Conservation (phyloP, 164 flowering plant species). For the Macadamia tetraphylla region DNA sequence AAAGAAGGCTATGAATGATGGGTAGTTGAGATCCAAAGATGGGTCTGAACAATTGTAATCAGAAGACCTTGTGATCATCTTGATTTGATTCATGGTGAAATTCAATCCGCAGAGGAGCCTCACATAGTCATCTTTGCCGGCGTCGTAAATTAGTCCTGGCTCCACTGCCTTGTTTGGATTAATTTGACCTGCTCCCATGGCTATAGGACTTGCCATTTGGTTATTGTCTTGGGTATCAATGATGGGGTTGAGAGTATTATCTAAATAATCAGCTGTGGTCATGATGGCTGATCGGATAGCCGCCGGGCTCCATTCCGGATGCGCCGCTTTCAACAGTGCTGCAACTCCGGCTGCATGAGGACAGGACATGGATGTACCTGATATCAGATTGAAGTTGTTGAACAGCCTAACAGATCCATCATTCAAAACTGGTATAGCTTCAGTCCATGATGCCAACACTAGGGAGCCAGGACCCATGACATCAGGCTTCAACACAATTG, state of each 20-base stretch:
- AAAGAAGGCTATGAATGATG: slow-evolving; percentile 55
- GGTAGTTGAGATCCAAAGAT: slow-evolving; percentile 61
- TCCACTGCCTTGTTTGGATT: slow-evolving; percentile 62
- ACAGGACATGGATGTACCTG: slow-evolving; percentile 76
- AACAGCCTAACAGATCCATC: slow-evolving; percentile 11
- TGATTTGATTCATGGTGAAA: slow-evolving; percentile 39
- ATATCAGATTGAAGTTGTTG: slow-evolving; percentile 39
- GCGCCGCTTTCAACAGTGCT: slow-evolving; percentile 47
- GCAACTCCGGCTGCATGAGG: slow-evolving; percentile 67
- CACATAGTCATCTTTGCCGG: slow-evolving; percentile 34
- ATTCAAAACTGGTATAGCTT: slow-evolving; percentile 7
- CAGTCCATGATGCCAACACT: slow-evolving; percentile 56
- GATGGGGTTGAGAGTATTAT: slow-evolving; percentile 40
- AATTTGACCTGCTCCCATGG: slow-evolving; percentile 64
- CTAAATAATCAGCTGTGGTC: slow-evolving; percentile 46
- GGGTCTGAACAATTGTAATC: slow-evolving; percentile 26
- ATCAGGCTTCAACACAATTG: slow-evolving; percentile 60
- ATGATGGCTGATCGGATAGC: slow-evolving; percentile 71
- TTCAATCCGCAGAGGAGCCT: slow-evolving; percentile 52
- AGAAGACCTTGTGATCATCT: slow-evolving; percentile 31
- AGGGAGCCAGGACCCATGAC: slow-evolving; percentile 46
- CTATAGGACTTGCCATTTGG: slow-evolving; percentile 46
- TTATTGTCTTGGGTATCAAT: slow-evolving; percentile 21
- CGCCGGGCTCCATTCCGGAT: slow-evolving; percentile 72
- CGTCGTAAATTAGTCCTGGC: slow-evolving; percentile 66